phyloP scores from a whole-genome alignment of 225 moss, liverwort and hornwort genomes.

The Pseudoscleropodium purum region DNA sequence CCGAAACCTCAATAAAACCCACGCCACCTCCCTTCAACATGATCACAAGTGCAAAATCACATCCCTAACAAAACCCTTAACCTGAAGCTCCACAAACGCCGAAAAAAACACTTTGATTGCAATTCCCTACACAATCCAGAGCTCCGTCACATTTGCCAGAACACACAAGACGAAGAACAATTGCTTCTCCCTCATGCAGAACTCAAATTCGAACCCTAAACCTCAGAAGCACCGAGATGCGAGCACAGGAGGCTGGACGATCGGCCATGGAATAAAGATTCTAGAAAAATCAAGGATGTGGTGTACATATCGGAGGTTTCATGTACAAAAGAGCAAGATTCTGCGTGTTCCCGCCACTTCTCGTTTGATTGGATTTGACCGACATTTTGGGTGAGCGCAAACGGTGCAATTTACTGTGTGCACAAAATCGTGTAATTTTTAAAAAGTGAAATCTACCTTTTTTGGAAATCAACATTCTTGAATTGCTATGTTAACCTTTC shows the following conservation, averaged over 20 bases:
- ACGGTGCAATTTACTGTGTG: not conserved
- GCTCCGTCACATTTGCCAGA: not conserved
- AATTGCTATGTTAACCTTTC: not conserved
- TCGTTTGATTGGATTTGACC: not conserved
- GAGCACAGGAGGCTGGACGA: not conserved
- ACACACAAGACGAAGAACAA: not conserved
- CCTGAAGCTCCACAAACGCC: not conserved
- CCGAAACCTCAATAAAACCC: constrained; percentile 13
- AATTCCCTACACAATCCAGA: not conserved
- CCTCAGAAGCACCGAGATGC: not conserved
- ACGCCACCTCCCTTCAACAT: constrained; percentile 19
- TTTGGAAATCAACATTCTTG: not conserved
- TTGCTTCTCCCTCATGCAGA: not conserved
- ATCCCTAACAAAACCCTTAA: not conserved
- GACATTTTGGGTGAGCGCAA: not conserved
- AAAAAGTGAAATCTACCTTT: not conserved
- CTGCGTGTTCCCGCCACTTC: not conserved
- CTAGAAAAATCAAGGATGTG: not conserved
- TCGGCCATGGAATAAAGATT: not conserved
- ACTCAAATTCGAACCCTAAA: not conserved
- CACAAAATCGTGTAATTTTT: not conserved
- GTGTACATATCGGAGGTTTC: not conserved
- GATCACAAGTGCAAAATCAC: not conserved
- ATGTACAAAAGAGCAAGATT: not conserved
- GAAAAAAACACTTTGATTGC: not conserved